Evolutionary conservation across 306 rosid species (phyloP), one percentile per base, ranked within the genome.

Genomic region (Rosa persica): DNA sequence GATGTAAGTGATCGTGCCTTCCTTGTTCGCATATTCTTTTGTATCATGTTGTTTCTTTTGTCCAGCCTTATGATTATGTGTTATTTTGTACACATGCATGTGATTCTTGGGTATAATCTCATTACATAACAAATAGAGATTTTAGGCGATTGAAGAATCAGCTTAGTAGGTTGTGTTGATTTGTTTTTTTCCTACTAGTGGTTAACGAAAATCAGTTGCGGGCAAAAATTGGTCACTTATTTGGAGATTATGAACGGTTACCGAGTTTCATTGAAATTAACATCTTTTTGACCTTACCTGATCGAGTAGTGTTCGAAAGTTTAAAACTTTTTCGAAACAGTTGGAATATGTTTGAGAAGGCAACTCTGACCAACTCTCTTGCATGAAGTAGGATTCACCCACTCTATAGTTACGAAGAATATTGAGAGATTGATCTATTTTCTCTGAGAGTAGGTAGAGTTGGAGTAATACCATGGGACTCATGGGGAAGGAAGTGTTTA

Each of bases 1-100:
- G 96, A 90, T 89, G 99, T 96, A 81, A 34, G 89, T 76, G 23
- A 15, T 60, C 27, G 1, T 42, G 11, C 3, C 34, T 11, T 61
- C 22, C n/a, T 46, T 17, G 42, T 22, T 43, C 2, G 1, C 42
- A 12, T 42, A 4, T 48, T 67, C 22, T 9, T 43, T 30, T 40
- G 0, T 23, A 25, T 9, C 8, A 54, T 34, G 0, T 6, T 61
- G 20, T 6, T 6, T n/a, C 23, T 15, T 3, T 40, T 71, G 42
- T 23, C 20, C 0, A 19, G n/a, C 16, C 16, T 39, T 42, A 2
- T 64, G 17, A 5, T 64, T 34, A 19, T 67, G n/a, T 67, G 20
- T 39, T 25, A 8, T 70, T 47, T 47, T 47, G 2, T 46, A 25
- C 19, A 6, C 40, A 62, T 62, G 40, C 68, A 62, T 62, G 42